Conservation (phyloP, 768 basidiomycete genomes). For the Xerocomellus amylosporus region DNA sequence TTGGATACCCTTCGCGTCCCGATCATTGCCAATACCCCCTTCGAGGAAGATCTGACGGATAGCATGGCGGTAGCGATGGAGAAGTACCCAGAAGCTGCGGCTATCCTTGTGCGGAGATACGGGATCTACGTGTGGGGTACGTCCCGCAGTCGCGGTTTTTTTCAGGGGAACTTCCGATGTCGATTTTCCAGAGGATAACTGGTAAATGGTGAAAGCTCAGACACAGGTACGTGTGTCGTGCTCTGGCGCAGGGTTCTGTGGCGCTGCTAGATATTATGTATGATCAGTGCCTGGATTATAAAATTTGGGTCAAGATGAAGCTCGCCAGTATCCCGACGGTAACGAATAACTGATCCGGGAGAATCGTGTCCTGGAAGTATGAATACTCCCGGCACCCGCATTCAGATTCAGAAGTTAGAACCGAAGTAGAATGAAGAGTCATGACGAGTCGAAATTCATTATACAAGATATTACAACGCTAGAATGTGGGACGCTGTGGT, state of each 20-base stretch:
- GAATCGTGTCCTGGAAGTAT: too few species aligned
- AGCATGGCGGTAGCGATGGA: slow-evolving; percentile 86
- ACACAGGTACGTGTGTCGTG: slow-evolving; percentile 56
- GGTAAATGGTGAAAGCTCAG: slow-evolving; percentile 89
- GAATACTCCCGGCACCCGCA: too few species aligned
- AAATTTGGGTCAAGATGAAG: too few species aligned
- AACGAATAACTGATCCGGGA: too few species aligned
- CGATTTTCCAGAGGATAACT: slow-evolving; percentile 50
- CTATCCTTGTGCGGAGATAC: slow-evolving; percentile 72
- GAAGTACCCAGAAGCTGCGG: slow-evolving; percentile 75
- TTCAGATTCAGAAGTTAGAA: too few species aligned
- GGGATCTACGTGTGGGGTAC: slow-evolving; percentile 86
- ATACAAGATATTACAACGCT: too few species aligned
- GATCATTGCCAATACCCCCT: slow-evolving; percentile 88
- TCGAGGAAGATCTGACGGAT: slow-evolving; percentile 85
- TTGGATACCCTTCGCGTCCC: slow-evolving; percentile 83
- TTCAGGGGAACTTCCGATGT: slow-evolving; percentile 4
- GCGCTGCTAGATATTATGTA: not conserved
- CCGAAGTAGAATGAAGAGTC: too few species aligned
- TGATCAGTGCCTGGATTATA: slow-evolving; percentile 78
- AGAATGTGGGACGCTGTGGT: too few species aligned
- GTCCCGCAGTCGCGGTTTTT: slow-evolving; percentile 8
- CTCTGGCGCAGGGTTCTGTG: not conserved
- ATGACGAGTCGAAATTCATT: too few species aligned
- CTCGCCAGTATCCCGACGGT: too few species aligned